Conservation (phyloP, 1,139 yeast genomes). For the Geotrichum aggregatum region DNA sequence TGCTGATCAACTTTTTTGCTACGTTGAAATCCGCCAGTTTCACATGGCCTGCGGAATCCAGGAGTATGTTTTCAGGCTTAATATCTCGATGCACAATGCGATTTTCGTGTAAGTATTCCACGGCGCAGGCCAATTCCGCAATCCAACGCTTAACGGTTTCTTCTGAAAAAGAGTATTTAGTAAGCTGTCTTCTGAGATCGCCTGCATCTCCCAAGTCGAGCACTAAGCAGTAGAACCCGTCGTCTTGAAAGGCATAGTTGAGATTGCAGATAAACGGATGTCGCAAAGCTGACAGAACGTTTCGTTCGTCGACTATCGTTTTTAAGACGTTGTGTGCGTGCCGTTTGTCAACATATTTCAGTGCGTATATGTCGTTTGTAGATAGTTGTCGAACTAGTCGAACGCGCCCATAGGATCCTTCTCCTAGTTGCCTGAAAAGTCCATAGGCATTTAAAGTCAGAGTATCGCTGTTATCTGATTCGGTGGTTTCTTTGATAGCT, state of each 20-base stretch:
- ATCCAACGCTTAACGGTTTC: slow-evolving; percentile 60
- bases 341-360: slow-evolving; percentile 48
- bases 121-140: slow-evolving; percentile 64
- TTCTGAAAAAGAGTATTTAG: slow-evolving; percentile 52
- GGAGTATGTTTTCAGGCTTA: slow-evolving; percentile 65
- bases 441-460: slow-evolving; percentile 13
- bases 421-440: slow-evolving; percentile 23
- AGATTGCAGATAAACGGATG: slow-evolving; percentile 81
- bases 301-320: slow-evolving; percentile 50
- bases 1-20: slow-evolving; percentile 30
- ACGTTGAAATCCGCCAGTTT: slow-evolving; percentile 71
- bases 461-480: neutral
- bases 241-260: slow-evolving; percentile 78
- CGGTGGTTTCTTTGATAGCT: neutral
- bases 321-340: slow-evolving; percentile 30
- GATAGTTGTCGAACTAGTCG: slow-evolving; percentile 55
- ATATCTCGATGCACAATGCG: slow-evolving; percentile 65
- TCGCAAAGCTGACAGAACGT: slow-evolving; percentile 54
- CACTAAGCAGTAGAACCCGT: slow-evolving; percentile 62
- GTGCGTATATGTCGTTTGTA: slow-evolving; percentile 62
- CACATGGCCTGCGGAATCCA: slow-evolving; percentile 66
- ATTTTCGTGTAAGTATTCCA: slow-evolving; percentile 59
- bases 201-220: slow-evolving; percentile 87
- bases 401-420: slow-evolving; percentile 60
- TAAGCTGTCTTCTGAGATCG: slow-evolving; percentile 73